phyloP scores from a whole-genome alignment of 129 eudicot genomes.

The Kitagawia praeruptora region DNA sequence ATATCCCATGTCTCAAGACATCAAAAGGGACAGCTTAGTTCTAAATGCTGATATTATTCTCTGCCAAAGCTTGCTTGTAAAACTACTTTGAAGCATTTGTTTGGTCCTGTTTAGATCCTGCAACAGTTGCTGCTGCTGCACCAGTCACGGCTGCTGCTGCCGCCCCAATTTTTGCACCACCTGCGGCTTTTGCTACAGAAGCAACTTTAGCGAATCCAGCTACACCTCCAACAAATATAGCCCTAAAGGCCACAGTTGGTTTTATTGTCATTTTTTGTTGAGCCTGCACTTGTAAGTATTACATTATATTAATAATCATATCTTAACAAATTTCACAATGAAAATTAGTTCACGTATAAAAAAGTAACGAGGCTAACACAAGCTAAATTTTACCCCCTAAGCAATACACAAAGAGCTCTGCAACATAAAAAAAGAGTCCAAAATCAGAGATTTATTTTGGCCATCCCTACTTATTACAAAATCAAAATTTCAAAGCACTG shows the following conservation, averaged over 20 bases:
- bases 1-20: neutral
- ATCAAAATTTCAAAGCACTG: neutral
- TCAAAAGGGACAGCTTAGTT: neutral
- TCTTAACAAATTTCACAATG: neutral
- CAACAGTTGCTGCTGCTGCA: slow-evolving; percentile 9
- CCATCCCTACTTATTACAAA: neutral
- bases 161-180: slow-evolving; percentile 13
- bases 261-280: slow-evolving; percentile 46
- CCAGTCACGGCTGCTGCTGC: slow-evolving; percentile 13
- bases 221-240: slow-evolving; percentile 77
- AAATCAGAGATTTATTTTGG: neutral
- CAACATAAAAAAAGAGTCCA: neutral
- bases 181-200: slow-evolving; percentile 4
- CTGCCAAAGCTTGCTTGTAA: neutral
- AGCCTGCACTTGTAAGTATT: slow-evolving; percentile 24
- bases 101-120: slow-evolving; percentile 8
- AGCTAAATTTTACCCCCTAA: neutral
- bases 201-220: slow-evolving; percentile 67
- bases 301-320: neutral
- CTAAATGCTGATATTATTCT: neutral
- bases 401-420: neutral
- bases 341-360: neutral
- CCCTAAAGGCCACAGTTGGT: slow-evolving; percentile 92
- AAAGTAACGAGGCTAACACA: neutral
- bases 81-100: neutral